Conservation (phyloP, 2,329 filamentous ascomycete species). For the Ophiognomonia clavigignenti-juglandacearum region DNA sequence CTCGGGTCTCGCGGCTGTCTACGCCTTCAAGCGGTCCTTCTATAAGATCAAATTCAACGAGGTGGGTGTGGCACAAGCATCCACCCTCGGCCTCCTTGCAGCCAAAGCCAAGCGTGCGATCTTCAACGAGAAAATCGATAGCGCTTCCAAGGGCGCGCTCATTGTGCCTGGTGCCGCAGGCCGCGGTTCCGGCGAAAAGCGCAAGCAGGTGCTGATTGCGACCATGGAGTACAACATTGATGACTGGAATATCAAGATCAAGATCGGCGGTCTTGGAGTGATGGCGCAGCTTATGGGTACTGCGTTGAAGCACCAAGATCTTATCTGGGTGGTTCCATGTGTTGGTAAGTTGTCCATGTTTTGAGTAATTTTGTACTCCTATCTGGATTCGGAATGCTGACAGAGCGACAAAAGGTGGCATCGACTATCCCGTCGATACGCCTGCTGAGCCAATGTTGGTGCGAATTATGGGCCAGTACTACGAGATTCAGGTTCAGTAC, state of each 20-base stretch:
- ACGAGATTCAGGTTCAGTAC: conserved; percentile 60
- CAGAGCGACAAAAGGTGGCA: conserved; percentile 35
- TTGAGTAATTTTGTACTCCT: too few species aligned
- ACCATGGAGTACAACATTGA: conserved; percentile 62
- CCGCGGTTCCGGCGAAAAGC: conserved; percentile 18
- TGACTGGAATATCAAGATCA: conserved; percentile 66
- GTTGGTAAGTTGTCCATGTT: conserved; percentile 27
- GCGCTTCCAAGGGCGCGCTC: conserved; percentile 36
- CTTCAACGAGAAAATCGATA: conserved; percentile 34
- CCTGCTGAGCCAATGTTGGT: conserved; percentile 58
- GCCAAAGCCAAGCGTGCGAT: conserved; percentile 16
- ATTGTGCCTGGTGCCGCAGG: conserved; percentile 7
- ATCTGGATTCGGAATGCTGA: too few species aligned
- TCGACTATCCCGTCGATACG: conserved; percentile 60
- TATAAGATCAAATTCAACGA: conserved; percentile 42
- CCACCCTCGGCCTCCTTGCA: conserved; percentile 19
- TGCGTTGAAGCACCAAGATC: conserved; percentile 57
- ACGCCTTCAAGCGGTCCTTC: conserved; percentile 53
- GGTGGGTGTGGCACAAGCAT: conserved; percentile 13
- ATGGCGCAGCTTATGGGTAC: conserved; percentile 69
- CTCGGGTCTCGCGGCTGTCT: conserved; percentile 44
- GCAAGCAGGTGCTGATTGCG: conserved; percentile 20
- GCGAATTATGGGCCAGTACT: conserved; percentile 55
- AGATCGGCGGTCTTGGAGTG: conserved; percentile 65
- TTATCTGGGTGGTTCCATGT: conserved; percentile 60